These are phyloP conservation scores for Globisporangium irregulare DNA, from an alignment of 352 stramenopile genomes.

Conservation along the genomic window DNA sequence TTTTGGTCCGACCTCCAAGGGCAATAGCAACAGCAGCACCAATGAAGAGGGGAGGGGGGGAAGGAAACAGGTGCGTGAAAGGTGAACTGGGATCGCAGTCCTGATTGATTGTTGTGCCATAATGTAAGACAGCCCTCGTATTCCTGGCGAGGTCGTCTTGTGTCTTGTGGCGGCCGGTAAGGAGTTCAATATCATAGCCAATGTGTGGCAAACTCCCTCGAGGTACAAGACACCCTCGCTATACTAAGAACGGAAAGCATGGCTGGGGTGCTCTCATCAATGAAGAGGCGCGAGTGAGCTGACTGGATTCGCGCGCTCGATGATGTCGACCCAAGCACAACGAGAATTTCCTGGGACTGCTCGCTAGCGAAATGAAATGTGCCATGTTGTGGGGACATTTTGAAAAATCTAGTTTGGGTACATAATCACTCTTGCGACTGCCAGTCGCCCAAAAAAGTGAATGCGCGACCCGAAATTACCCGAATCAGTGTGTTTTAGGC, in stretches of 20 bases:
- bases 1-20: neutral
- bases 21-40: neutral
- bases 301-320: neutral
- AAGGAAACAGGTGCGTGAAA: neutral
- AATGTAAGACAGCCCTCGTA: neutral
- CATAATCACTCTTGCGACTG: neutral
- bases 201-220: no score
- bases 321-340: neutral
- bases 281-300: neutral
- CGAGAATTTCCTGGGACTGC: neutral
- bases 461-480: neutral
- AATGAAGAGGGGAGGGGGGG: neutral
- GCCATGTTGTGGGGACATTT: neutral
- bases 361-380: neutral
- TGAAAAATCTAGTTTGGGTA: constrained; percentile 7
- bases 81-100: neutral
- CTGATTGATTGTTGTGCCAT: neutral
- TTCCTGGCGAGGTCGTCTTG: neutral
- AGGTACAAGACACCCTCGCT: no score
- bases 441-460: neutral
- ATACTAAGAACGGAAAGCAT: neutral
- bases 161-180: neutral
- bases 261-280: neutral
- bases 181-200: neutral
- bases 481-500: neutral